phyloP scores from a whole-genome alignment of 768 basidiomycete species.

The Hirschioporus abietinus region DNA sequence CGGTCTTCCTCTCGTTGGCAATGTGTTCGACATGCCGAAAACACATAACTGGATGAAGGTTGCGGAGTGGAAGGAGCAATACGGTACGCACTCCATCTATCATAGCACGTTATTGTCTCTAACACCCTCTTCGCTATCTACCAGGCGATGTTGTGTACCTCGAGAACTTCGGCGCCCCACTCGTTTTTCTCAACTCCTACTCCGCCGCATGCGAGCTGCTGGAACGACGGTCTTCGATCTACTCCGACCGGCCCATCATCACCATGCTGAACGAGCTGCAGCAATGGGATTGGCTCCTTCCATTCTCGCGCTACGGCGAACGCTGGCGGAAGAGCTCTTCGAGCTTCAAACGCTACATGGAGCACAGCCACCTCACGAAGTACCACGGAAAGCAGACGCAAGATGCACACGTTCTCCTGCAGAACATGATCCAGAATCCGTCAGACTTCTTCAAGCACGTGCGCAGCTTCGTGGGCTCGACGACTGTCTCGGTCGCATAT shows the following conservation, averaged over 20 bases:
- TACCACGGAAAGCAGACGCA: neutral
- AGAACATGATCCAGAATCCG: neutral
- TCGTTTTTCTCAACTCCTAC: conserved; percentile 23
- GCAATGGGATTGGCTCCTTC: neutral
- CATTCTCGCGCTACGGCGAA: neutral
- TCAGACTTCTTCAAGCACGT: neutral
- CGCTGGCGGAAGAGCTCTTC: neutral
- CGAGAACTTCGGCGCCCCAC: conserved; percentile 14
- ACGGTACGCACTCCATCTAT: conserved; percentile 9
- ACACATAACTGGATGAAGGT: conserved; percentile 18
- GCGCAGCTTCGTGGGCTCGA: neutral
- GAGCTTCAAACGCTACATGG: neutral
- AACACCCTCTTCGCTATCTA: neutral
- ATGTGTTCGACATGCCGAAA: conserved; percentile 17
- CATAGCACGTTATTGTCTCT: neutral
- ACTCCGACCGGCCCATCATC: conserved; percentile 40
- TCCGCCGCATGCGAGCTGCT: conserved; percentile 25
- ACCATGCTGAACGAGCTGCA: conserved; percentile 63
- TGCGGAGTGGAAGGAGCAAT: conserved; percentile 17
- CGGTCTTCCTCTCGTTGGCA: conserved; percentile 20
- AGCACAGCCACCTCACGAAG: neutral
- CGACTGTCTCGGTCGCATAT: neutral
- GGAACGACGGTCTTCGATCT: conserved; percentile 24
- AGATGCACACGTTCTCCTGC: neutral
- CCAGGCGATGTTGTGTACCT: conserved; percentile 25